Evolutionary conservation across 2,329 filamentous ascomycete genomes (phyloP), one percentile per base, ranked within the genome.

Genomic region (Trichoderma atroviride): DNA sequence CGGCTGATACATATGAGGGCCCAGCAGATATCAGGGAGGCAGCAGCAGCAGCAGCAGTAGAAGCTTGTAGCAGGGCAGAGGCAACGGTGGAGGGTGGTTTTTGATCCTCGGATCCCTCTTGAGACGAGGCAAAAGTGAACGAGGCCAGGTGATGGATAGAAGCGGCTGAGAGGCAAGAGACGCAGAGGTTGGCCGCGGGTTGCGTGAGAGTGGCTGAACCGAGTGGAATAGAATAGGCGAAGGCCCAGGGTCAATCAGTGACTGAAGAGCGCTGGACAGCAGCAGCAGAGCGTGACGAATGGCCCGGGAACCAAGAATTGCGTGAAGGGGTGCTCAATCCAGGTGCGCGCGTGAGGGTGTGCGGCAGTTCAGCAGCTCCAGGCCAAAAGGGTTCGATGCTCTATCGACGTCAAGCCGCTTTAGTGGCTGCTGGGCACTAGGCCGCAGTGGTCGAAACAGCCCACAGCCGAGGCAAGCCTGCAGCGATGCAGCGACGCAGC

Each of bases 1-100:
- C 69, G 60, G 53, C 69, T 69, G 65, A 65, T 40, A 69, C 69
- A 70, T 70, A 70, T 70, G 69, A 70, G 37, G 59, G 43, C 52
- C 24, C 19, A 70, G 53, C 53, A 59, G 37, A 37, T 60, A 57
- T 14, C 43, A 33, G 22, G 24, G 19, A 50, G n/a, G 16, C 27
- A 33, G 43, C 27, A 35, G 52, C 5, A 62, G 64, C 40, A 64
- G 24, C 6, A 33, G 31, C 9, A 13, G 31, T 33, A 33, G 33
- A 33, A 33, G 40, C 19, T 43, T 43, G 40, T 43, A 59, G 33
- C 9, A 19, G 19, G 29, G 14, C 37, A 35, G 29, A 16, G 35
- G 10, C 52, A 50, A 29, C 24, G 10, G 50, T 29, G 31, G 52
- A 56, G 13, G 22, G 13, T 43, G 24, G 35, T 1, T 22, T 50